Evolutionary conservation across 192 early-diverging fungal genomes (phyloP).

Genomic region (Gaertneriomyces sp.): DNA sequence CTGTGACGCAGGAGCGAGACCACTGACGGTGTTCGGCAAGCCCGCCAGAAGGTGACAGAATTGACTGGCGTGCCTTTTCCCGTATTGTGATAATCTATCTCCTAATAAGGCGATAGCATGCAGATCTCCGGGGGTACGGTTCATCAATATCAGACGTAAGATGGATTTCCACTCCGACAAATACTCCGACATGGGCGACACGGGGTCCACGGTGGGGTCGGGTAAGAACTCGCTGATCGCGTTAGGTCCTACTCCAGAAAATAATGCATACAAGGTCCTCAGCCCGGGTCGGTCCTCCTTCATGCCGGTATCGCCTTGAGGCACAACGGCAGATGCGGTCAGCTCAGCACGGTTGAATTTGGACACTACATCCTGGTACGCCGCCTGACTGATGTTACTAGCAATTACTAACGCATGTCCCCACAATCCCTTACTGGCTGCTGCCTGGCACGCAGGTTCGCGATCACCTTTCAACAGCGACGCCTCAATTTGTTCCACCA

Average conservation of each 20-base stretch:
- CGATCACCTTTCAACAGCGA: constrained; percentile 61
- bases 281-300: constrained; percentile 32
- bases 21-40: constrained; percentile 57
- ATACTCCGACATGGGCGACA: constrained; percentile 30
- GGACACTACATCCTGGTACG: constrained; percentile 75
- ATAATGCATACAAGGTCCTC: constrained; percentile 37
- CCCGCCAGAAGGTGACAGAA: constrained; percentile 73
- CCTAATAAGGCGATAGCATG: constrained; percentile 72
- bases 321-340: neutral
- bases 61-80: constrained; percentile 63
- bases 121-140: constrained; percentile 72
- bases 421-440: constrained; percentile 65
- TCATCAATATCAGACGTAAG: constrained; percentile 75
- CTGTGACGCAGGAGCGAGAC: constrained; percentile 49
- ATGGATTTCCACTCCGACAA: constrained; percentile 70
- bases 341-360: constrained; percentile 45
- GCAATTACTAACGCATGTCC: constrained; percentile 86
- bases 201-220: constrained; percentile 10
- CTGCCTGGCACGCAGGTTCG: constrained; percentile 49
- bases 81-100: constrained; percentile 61
- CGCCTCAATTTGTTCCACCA: constrained; percentile 54
- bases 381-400: constrained; percentile 78
- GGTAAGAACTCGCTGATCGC: constrained; percentile 33
- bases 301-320: no score
- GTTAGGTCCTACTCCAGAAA: constrained; percentile 26